Evolutionary conservation across 2,329 filamentous ascomycete genomes (phyloP), one percentile per base, ranked within the genome.

Genomic region (Stromatinia cepivora): DNA sequence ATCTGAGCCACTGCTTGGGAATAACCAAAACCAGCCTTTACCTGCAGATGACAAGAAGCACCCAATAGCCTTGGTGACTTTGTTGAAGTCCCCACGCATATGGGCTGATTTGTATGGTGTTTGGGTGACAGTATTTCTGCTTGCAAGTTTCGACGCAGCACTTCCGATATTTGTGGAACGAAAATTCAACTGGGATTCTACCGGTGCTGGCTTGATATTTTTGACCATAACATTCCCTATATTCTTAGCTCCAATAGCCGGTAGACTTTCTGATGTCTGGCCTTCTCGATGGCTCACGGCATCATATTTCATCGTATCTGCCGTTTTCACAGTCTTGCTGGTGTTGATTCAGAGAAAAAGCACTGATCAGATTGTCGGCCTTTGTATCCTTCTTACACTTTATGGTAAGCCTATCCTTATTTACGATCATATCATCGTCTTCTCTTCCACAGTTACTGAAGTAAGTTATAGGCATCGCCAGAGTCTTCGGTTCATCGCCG

Each of bases 241-340:
- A 9, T 85, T 90, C 73, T 72, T 86, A 7, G 84, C 85, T 0
- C 88, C 89, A 0, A 66, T 88, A 0, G 83, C 86, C 4, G 87
- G 85, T 22, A 81, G 79, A 78, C 72, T 83, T 9, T 75, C 79
- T 3, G 82, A 84, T 73, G 77, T 77, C 28, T 85, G 86, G 72
- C 89, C 89, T 28, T 84, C 88, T 0, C 84, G 87, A 25, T 90
- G 87, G 80, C 84, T 86, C 20, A 83, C 87, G 0, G 81, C 86
- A 0, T 76, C 81, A 0, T 89, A 87, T 0, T 90, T 92, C 72
- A 74, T 87, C 1, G 72, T 84, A 17, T 80, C 83, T 0, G 78
- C 86, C 7, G 88, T 90, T 0, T 81, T 87, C 45, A 80, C 90
- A 10, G 83, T 90, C 7, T 84, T 89, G 53, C 80, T 93, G 13